phyloP scores from a whole-genome alignment of 2,329 filamentous ascomycete species.

The Penicillium digitatum region DNA sequence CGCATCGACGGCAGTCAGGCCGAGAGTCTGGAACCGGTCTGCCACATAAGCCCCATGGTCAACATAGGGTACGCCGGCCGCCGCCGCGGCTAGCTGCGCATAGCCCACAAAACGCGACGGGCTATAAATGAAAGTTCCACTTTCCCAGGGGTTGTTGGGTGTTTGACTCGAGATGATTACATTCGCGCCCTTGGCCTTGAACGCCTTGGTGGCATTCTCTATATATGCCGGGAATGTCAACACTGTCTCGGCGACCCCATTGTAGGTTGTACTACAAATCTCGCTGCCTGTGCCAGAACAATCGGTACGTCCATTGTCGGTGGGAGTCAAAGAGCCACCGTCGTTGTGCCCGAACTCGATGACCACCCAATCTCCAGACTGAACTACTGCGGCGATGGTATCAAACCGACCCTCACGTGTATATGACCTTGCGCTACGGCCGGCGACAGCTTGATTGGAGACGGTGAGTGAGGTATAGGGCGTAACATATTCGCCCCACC shows the following conservation, averaged over 20 bases:
- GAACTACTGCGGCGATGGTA: constrained; percentile 51
- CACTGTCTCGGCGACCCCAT: constrained; percentile 53
- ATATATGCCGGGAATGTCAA: constrained; percentile 60
- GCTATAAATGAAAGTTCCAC: constrained; percentile 48
- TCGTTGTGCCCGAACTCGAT: constrained; percentile 74
- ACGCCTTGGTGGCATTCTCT: constrained; percentile 52
- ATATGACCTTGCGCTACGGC: constrained; percentile 63
- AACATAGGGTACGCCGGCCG: constrained; percentile 52
- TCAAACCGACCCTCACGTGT: constrained; percentile 63
- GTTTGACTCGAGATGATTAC: constrained; percentile 59
- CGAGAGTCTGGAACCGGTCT: constrained; percentile 51
- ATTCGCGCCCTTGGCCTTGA: constrained; percentile 56
- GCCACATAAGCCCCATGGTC: constrained; percentile 59
- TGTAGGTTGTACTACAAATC: constrained; percentile 52
- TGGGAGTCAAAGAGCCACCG: constrained; percentile 53
- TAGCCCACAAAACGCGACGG: constrained; percentile 57
- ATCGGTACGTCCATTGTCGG: constrained; percentile 60
- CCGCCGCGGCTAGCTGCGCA: constrained; percentile 46
- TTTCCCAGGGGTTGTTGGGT: constrained; percentile 62
- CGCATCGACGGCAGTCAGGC: constrained; percentile 49
- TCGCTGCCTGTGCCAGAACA: constrained; percentile 55
- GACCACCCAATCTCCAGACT: constrained; percentile 61
- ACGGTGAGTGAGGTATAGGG: constrained; percentile 49
- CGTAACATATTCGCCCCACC: constrained; percentile 62
- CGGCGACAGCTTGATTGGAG: constrained; percentile 62